These are phyloP conservation scores for Extremus antarcticus DNA, from an alignment of 495 filamentous ascomycete species.

Conservation along the genomic window DNA sequence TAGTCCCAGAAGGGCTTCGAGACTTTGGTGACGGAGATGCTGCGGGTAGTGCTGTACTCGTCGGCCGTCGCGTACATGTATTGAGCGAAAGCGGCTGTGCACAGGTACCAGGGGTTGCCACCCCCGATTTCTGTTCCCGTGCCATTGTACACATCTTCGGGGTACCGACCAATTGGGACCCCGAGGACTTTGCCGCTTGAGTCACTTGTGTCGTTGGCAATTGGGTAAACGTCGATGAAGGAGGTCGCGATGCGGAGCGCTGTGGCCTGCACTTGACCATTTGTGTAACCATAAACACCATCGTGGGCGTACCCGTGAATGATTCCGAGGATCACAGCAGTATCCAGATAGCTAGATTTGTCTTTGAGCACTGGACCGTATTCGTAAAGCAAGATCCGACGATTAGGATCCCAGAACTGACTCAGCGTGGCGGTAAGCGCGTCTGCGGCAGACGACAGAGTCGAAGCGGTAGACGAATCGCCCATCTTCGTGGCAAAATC, in stretches of 20 bases:
- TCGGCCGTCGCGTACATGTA: constrained; percentile 15
- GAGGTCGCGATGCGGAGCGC: constrained; percentile 16
- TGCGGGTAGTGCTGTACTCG: constrained; percentile 10
- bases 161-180: constrained; percentile 31
- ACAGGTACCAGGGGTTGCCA: constrained; percentile 40
- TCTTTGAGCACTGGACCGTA: constrained; percentile 19
- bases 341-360: constrained; percentile 20
- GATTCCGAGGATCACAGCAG: constrained; percentile 20
- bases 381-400: constrained; percentile 21
- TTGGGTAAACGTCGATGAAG: constrained; percentile 19
- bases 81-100: constrained; percentile 25
- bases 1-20: constrained; percentile 22
- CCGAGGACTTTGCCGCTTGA: constrained; percentile 10
- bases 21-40: constrained; percentile 15
- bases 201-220: constrained; percentile 15
- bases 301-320: constrained; percentile 22
- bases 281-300: constrained; percentile 19
- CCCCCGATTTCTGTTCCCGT: constrained; percentile 25
- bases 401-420: constrained; percentile 20
- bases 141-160: constrained; percentile 38
- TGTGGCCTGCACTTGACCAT: constrained; percentile 15
- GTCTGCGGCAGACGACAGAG: constrained; percentile 10
- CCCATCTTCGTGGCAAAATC: constrained; percentile 17
- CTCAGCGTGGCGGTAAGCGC: constrained; percentile 12
- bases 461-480: constrained; percentile 16